Evolutionary conservation across 1,284 basidiomycete species (phyloP).

Genomic region (Acaromyces ingoldii): DNA sequence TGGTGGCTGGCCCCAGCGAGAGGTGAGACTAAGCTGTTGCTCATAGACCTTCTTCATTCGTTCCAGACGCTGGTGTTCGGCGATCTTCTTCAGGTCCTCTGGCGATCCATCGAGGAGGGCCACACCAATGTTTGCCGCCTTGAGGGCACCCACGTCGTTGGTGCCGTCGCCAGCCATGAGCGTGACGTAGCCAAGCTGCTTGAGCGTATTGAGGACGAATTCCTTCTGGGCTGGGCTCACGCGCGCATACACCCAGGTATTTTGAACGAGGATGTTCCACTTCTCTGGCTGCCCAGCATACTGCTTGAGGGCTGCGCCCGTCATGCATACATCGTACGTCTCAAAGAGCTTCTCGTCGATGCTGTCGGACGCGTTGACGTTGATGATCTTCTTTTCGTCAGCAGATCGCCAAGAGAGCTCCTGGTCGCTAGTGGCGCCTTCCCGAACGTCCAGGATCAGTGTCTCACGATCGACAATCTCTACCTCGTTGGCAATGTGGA

Average conservation of each 20-base stretch:
- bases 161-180: slow-evolving; percentile 51
- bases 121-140: slow-evolving; percentile 50
- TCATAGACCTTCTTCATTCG: slow-evolving; percentile 51
- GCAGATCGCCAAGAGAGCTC: slow-evolving; percentile 44
- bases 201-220: slow-evolving; percentile 46
- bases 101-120: slow-evolving; percentile 49
- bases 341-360: slow-evolving; percentile 46
- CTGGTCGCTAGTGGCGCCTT: slow-evolving; percentile 30
- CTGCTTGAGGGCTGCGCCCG: slow-evolving; percentile 46
- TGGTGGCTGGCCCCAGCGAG: slow-evolving; percentile 40
- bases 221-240: slow-evolving; percentile 50
- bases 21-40: slow-evolving; percentile 40
- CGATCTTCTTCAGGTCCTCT: slow-evolving; percentile 47
- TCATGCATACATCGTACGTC: slow-evolving; percentile 49
- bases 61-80: slow-evolving; percentile 46
- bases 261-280: slow-evolving; percentile 45
- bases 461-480: slow-evolving; percentile 50
- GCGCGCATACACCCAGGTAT: slow-evolving; percentile 49
- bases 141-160: slow-evolving; percentile 50
- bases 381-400: slow-evolving; percentile 39
- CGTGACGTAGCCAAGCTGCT: slow-evolving; percentile 46
- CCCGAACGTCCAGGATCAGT: slow-evolving; percentile 41
- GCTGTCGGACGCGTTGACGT: slow-evolving; percentile 26
- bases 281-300: slow-evolving; percentile 27
- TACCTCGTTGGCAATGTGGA: slow-evolving; percentile 48